Base-by-base conservation (phyloP, 371 early-diverging fungal genomes). In the Mucor circinelloides region DNA sequence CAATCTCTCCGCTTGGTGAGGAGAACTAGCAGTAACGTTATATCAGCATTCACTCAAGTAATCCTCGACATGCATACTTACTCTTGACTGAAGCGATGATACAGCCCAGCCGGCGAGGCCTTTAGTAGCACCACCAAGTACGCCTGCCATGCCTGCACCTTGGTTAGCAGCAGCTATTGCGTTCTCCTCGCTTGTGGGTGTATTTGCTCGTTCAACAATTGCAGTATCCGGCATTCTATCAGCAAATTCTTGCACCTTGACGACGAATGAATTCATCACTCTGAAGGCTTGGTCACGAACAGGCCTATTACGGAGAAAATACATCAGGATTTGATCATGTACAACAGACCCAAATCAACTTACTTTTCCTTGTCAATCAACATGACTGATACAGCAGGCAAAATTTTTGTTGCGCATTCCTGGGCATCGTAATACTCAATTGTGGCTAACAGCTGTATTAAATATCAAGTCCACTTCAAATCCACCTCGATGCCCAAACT, bases 341-440 rank as follows among this genome's bases (percentile, higher is more conserved):
- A 25, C 8, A 15, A 42, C 27, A 31, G 30, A 21, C 21, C 12
- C 10, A 30, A 9, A 30, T 21, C 5, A 19, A 62, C 30, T 63
- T 82, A 88, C 90, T 90, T 93, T 77, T 97, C 97, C 21, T 91
- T 89, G 69, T 98, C 97, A 6, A 98, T 63, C 36, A 96, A 80
- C 8, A 91, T 75, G 7, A 81, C 70, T n/a, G 91, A 86, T 6
- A 95, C 77, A 48, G 85, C 75, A 10, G 98, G 98, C 21, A 98
- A 68, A 58, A 97, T 79, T 27, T 85, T 80, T 13, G 80, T 69
- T 15, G 95, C 84, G 30, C 93, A 82, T 58, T 97, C 97, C n/a
- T 63, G 74, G 4, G 91, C 81, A 40, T 90, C 89, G 69, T 91
- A 93, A 52, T 78, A 86, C 2, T 91, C 87, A 6, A 78, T 74